Evolutionary conservation across 2,329 filamentous ascomycete species (phyloP), one percentile per base, ranked within the genome.

Genomic region (Pyrenophora tritici-repentis): DNA sequence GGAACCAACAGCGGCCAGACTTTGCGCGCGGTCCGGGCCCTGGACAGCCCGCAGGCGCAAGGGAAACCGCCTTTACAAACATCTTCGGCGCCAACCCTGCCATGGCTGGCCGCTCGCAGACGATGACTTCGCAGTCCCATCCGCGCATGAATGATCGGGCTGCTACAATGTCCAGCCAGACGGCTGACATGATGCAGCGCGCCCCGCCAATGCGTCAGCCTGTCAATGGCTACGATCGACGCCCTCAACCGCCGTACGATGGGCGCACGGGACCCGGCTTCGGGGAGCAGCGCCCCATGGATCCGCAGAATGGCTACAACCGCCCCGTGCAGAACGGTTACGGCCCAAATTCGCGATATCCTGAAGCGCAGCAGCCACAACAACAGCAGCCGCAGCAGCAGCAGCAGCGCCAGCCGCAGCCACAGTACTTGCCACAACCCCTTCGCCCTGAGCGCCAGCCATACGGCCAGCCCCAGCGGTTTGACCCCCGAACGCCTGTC

Each of bases 61-160:
- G 94, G 77, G 92, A 99, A 84, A 90, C 91, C 63, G 94, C 93
- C 61, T 99, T 95, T 75, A 91, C 89, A 61, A 93, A 93, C 77
- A 97, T 97, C 71, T 99, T 97, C 73, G 94, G 93, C 63, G 86
- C 90, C 59, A 91, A 90, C 59, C 91, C 91, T 39, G 85, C 70
- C 55, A 65, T 72, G 69, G 66, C 90, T 38, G 93, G 93, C 51
- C 88, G 94, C 73, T 95, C 92, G 50, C 92, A 97, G 70, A 97
- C 93, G 20, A 97, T 97, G 91, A 94, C 87, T 58, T 91, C 89
- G 48, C 87, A 91, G 59, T 82, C 87, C 26, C 76, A 80, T 52
- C 84, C 83, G 78, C 65, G 82, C 52, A 79, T 80, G 44, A 78
- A 80, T 43, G 89, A 89, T 62, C 85, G 92, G 64, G 90, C 91